Evolutionary conservation across 2,329 filamentous ascomycete species (phyloP).

Genomic region (Ophiocordyceps sinensis): DNA sequence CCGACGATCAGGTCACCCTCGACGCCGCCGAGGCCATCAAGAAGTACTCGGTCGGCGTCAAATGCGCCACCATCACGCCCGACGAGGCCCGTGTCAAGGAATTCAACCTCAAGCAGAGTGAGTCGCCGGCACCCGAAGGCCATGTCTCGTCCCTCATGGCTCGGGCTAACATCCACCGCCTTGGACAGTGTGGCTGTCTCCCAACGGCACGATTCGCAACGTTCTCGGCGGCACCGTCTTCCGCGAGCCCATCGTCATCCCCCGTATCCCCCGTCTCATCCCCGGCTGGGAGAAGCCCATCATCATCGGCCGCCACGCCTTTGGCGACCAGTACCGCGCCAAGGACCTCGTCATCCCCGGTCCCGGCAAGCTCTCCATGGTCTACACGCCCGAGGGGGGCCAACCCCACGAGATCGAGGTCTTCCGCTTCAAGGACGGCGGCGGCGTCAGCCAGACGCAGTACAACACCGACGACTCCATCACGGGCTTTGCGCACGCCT

Average conservation of each 20-base stretch:
- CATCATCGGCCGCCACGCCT: slow-evolving; percentile 96
- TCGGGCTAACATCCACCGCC: slow-evolving; percentile 12
- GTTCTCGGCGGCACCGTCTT: slow-evolving; percentile 86
- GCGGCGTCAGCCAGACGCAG: slow-evolving; percentile 84
- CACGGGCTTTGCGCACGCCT: slow-evolving; percentile 83
- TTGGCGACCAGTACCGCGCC: slow-evolving; percentile 96
- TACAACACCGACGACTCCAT: slow-evolving; percentile 99
- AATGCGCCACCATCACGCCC: slow-evolving; percentile 97
- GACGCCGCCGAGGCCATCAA: slow-evolving; percentile 96
- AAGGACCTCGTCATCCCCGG: slow-evolving; percentile 78
- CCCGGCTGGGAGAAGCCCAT: slow-evolving; percentile 98
- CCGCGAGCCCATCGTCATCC: slow-evolving; percentile 96
- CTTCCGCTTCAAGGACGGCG: slow-evolving; percentile 73
- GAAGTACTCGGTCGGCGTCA: slow-evolving; percentile 97
- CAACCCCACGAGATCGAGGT: slow-evolving; percentile 79
- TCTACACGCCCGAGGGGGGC: slow-evolving; percentile 77
- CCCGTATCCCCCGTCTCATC: slow-evolving; percentile 80
- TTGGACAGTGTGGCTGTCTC: slow-evolving; percentile 79
- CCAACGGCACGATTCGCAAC: slow-evolving; percentile 79
- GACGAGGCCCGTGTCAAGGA: slow-evolving; percentile 94
- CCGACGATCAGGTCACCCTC: slow-evolving; percentile 87
- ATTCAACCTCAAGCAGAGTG: slow-evolving; percentile 97
- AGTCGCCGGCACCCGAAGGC: slow-evolving; percentile 16
- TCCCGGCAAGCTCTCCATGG: slow-evolving; percentile 82
- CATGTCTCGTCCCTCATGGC: no score